Conservation (phyloP, 2,329 filamentous ascomycete species). For the Chrysosphaeria jannelii region DNA sequence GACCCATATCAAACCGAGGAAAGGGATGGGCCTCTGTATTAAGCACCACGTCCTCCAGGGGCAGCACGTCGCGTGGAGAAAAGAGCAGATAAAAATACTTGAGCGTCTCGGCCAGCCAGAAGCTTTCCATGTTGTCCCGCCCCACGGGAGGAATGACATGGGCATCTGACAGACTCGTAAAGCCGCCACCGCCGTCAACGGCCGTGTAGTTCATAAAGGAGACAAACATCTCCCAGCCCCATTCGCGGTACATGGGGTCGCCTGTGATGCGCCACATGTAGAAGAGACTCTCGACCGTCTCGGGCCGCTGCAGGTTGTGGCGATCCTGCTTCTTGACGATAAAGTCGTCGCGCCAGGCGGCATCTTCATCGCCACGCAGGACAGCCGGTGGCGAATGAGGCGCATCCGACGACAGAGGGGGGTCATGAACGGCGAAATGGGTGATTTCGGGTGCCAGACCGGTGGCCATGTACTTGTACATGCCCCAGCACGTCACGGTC, state of each 20-base stretch:
- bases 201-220: conserved; percentile 66
- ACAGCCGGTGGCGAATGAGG: conserved; percentile 16
- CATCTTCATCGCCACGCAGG: conserved; percentile 20
- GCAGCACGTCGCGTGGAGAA: conserved; percentile 51
- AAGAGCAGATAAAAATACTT: conserved; percentile 97
- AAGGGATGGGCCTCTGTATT: conserved; percentile 91
- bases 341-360: conserved; percentile 49
- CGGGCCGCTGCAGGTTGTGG: conserved; percentile 83
- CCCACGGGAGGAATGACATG: conserved; percentile 34
- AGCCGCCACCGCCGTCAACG: conserved; percentile 48
- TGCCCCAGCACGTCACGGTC: conserved; percentile 93
- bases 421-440: conserved; percentile 50
- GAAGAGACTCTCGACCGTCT: conserved; percentile 87
- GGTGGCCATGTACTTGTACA: conserved; percentile 73
- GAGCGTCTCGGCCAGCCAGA: conserved; percentile 93
- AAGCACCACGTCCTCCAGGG: conserved; percentile 63
- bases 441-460: conserved; percentile 88
- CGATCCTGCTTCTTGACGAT: conserved; percentile 51
- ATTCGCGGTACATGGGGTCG: conserved; percentile 65
- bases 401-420: conserved; percentile 30
- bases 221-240: conserved; percentile 98
- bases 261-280: conserved; percentile 98
- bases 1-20: conserved; percentile 57
- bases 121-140: conserved; percentile 92
- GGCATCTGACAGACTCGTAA: conserved; percentile 54